Percentiles rank a stretch among this genome's conserved stretches.
Evolutionary conservation across 176 grass and related monocot genomes (phyloP).

Genomic region (Secale cereale): DNA sequence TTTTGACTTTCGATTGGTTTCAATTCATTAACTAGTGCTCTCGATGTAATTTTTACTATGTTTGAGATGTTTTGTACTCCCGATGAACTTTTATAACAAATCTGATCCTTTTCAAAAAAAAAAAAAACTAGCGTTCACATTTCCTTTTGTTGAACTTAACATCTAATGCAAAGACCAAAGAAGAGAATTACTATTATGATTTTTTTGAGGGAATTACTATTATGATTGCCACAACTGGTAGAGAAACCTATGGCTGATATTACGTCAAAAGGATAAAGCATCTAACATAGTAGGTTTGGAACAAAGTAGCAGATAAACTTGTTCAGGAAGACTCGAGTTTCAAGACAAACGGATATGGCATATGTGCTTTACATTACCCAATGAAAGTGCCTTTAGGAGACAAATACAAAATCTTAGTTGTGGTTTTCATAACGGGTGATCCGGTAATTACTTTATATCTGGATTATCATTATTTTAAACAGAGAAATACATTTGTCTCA

Average conservation of each 20-base stretch:
- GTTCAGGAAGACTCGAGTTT: background rate
- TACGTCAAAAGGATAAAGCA: background rate
- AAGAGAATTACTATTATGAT: background rate
- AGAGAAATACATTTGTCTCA: too few relatives aligned
- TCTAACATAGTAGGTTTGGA: background rate
- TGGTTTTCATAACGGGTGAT: background rate
- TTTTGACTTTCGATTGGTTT: background rate
- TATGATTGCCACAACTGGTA: background rate
- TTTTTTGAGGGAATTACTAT: too few relatives aligned
- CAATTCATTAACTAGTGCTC: background rate
- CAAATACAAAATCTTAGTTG: background rate
- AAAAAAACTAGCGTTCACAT: too few relatives aligned
- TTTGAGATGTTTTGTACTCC: too few relatives aligned
- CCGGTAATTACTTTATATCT: too few relatives aligned
- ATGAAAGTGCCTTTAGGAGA: background rate
- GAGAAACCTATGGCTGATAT: background rate
- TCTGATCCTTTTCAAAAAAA: too few relatives aligned
- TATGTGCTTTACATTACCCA: background rate
- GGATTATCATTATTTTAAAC: too few relatives aligned
- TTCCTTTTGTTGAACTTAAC: too few relatives aligned
- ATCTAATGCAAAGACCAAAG: too few relatives aligned
- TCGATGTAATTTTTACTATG: too few relatives aligned
- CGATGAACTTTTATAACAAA: too few relatives aligned
- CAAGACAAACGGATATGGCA: background rate
- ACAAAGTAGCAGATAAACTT: background rate